Base-by-base conservation (phyloP, 768 basidiomycete species). In the Xanthoconium purpureum region DNA sequence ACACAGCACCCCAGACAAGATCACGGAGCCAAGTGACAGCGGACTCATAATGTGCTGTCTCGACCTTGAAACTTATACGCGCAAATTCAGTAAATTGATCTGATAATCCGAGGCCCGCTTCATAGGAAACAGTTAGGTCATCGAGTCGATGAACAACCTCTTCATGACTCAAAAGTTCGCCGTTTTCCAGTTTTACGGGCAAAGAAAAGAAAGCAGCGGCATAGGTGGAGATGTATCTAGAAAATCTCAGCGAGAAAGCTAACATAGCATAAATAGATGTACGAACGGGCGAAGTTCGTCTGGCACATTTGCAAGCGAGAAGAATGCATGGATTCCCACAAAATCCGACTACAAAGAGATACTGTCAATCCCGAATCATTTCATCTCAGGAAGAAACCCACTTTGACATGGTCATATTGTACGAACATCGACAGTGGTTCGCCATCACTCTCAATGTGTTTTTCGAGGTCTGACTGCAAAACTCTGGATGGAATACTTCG, bases 371-470 rank as follows among this genome's bases (percentile, higher is more conserved):
- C 28, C 38, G 20, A 42, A 12, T 20, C 29, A 33, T 49, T 29
- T 44, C 24, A 35, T n/a, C 17, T 28, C 43, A 50, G 50, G 37
- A 46, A 54, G 29, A 53, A 36, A 20, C 28, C 20, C 73, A 90
- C 94, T 77, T 93, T 83, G 47, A 96, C 93, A 70, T 95, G 91
- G 64, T 97, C 90, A 66, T 92, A 99, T 66, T 97, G 88, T 11
- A 96, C 84, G 68, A 94, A 95, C 75, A 94, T 95, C 7, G 96
- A 85, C 35, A 95, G 68, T 4, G 80, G 68, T 3, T 77, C 67
- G 4, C 87, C 88, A 61, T 97, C 94, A 3, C 74, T 68, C 50
- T 82, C 77, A 28, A 99, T 76, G 65, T 89, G 82, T 55, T 77
- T 76, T 54, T 80, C 76, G 20, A 97, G 76, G 8, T 77, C 75